phyloP scores from a whole-genome alignment of 2,329 filamentous ascomycete species.

The Lachnellula subtilissima region DNA sequence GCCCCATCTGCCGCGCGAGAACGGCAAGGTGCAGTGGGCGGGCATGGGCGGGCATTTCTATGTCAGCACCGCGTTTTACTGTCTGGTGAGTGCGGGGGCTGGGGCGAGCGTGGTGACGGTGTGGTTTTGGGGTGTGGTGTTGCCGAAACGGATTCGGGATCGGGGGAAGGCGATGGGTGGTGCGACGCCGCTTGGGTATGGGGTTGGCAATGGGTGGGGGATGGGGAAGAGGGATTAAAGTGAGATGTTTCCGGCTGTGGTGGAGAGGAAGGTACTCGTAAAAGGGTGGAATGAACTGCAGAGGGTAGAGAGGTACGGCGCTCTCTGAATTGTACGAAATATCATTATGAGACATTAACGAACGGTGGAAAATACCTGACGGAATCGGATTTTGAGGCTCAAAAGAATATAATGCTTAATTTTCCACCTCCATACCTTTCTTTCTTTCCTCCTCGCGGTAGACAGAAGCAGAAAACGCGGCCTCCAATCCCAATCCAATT shows the following conservation, averaged over 20 bases:
- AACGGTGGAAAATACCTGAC: no score
- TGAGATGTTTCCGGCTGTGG: background rate
- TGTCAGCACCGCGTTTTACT: constrained; percentile 59
- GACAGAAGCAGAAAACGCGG: no score
- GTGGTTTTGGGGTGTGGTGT: constrained; percentile 56
- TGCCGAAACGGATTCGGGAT: constrained; percentile 41
- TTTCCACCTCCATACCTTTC: no score
- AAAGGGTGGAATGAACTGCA: no score
- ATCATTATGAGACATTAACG: no score
- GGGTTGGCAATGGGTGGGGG: constrained; percentile 24
- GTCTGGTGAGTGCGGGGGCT: constrained; percentile 53
- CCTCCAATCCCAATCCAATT: no score
- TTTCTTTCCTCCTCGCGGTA: no score
- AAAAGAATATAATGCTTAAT: no score
- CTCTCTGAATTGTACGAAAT: background rate
- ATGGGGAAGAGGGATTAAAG: constrained; percentile 17
- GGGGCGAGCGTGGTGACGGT: constrained; percentile 47
- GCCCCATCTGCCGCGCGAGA: constrained; percentile 63
- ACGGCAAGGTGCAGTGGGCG: constrained; percentile 60
- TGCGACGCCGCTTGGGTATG: constrained; percentile 27
- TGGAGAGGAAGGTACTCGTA: no score
- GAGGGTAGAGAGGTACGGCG: no score
- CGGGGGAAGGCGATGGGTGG: constrained; percentile 23
- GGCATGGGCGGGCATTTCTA: constrained; percentile 61
- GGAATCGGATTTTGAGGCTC: no score